Percentiles rank a stretch among this genome's conserved stretches.
These are phyloP conservation scores for Candida pseudocylindracea DNA, from an alignment of 1,139 yeast species.

Conservation along the genomic window DNA sequence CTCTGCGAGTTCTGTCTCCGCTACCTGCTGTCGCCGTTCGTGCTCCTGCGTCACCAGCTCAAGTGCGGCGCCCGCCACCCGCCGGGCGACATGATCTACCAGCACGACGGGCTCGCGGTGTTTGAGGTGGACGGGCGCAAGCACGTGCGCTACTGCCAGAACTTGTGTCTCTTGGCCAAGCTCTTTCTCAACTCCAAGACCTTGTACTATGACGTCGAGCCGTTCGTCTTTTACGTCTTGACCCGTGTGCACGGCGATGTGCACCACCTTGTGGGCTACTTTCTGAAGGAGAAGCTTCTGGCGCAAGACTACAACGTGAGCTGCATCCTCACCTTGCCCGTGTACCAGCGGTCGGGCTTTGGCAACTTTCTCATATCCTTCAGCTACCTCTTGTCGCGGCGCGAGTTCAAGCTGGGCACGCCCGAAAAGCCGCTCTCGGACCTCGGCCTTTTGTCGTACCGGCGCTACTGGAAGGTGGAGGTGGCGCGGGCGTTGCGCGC, in stretches of 20 bases:
- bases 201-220: conserved; percentile 84
- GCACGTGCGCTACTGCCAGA: conserved; percentile 67
- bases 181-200: conserved; percentile 80
- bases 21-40: conserved; percentile 53
- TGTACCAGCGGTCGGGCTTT: conserved; percentile 72
- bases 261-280: conserved; percentile 80
- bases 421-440: conserved; percentile 91
- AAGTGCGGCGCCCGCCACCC: conserved; percentile 56
- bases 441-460: conserved; percentile 64
- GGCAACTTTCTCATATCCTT: conserved; percentile 80
- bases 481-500: conserved; percentile 17
- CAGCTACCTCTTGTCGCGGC: conserved; percentile 55
- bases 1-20: conserved; percentile 76
- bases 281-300: conserved; percentile 70
- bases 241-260: conserved; percentile 34
- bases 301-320: conserved; percentile 65
- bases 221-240: conserved; percentile 71
- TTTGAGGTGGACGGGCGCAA: conserved; percentile 91
- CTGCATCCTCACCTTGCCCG: conserved; percentile 78
- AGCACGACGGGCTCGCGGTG: conserved; percentile 26
- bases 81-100: conserved; percentile 78
- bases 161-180: conserved; percentile 73
- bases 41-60: conserved; percentile 43
- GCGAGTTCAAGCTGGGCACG: conserved; percentile 66
- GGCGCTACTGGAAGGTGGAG: conserved; percentile 67